Base-by-base conservation (phyloP, 2,329 filamentous ascomycete species). In the Diaporthe aspalathi region DNA sequence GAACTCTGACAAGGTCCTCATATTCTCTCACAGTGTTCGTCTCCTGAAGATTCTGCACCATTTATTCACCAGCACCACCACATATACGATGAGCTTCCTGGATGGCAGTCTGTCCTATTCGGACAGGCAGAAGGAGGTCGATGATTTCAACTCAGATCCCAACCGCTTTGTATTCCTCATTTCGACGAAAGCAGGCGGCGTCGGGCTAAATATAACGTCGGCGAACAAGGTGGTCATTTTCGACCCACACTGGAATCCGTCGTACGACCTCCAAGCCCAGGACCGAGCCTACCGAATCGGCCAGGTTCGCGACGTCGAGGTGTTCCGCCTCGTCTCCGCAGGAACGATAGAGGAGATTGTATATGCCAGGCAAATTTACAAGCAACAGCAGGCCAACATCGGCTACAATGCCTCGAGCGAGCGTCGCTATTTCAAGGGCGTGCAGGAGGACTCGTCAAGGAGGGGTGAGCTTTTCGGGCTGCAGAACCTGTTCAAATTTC, bases 141-240 rank as follows among this genome's bases (percentile, higher is more conserved):
- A 97, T 77, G 92, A 94, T 60, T 99, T 97, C 87, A 99, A 99
- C 79, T 89, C 93, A 0, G 92, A 97, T 77, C 90, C 94, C 0
- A 87, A 86, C 5, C 94, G 96, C 77, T 99, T 99, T 77, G 94
- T 98, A 6, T 99, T 99, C 76, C 86, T 99, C 24, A 98, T 99
- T 77, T 97, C 93, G 27, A 98, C 96, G 8, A 94, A 93, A 78
- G 95, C 96, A 3, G 96, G 96, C 29, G 96, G 96, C 5, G 93
- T 98, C 0, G 96, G 96, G 0, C 85, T 99, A 35, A 99, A 99
- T 79, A 98, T 99, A 78, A 97, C 95, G 0, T 96, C 94, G 2
- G 96, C 96, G 1, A 99, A 99, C 82, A 98, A 98, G 82, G 96
- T 99, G 0, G 95, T 99, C 50, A 94, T 99, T 45, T 91, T 98